Conservation (phyloP, 306 rosid species). For the Malus fusca region DNA sequence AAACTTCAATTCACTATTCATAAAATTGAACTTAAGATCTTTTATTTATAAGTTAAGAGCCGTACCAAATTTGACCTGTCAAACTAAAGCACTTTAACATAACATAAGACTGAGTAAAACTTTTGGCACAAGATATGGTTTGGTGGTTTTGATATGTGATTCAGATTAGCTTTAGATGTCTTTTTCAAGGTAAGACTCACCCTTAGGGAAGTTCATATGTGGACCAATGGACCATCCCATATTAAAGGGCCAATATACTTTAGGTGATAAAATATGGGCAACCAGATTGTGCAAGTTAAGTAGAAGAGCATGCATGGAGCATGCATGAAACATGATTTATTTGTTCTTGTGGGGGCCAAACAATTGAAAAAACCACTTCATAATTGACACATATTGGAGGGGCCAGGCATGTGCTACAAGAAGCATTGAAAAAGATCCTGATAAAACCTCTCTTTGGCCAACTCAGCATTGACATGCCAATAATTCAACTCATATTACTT, state of each 20-base stretch:
- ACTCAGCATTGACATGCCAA: conserved; percentile 8
- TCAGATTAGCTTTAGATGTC: not conserved
- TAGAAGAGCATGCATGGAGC: conserved; percentile 23
- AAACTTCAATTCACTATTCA: too few relatives aligned
- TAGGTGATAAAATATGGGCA: not conserved
- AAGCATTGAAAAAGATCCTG: not conserved
- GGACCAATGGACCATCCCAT: conserved; percentile 5
- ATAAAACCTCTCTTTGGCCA: conserved; percentile 12
- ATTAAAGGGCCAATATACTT: not conserved
- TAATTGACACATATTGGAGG: conserved; percentile 8
- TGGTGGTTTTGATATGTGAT: not conserved
- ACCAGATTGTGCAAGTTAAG: not conserved
- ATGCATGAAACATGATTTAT: not conserved
- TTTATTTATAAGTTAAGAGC: too few relatives aligned
- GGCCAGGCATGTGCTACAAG: not conserved
- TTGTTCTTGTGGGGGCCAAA: conserved; percentile 15
- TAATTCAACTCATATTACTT: conserved; percentile 9
- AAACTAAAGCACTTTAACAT: not conserved
- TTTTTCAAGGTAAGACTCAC: not conserved
- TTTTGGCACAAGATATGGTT: not conserved
- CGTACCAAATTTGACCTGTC: too few relatives aligned
- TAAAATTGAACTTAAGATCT: too few relatives aligned
- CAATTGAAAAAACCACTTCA: conserved; percentile 1
- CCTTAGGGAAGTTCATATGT: not conserved
- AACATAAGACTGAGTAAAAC: not conserved